Evolutionary conservation across 2,329 filamentous ascomycete genomes (phyloP).

Genomic region (Pseudogymnoascus sp.): DNA sequence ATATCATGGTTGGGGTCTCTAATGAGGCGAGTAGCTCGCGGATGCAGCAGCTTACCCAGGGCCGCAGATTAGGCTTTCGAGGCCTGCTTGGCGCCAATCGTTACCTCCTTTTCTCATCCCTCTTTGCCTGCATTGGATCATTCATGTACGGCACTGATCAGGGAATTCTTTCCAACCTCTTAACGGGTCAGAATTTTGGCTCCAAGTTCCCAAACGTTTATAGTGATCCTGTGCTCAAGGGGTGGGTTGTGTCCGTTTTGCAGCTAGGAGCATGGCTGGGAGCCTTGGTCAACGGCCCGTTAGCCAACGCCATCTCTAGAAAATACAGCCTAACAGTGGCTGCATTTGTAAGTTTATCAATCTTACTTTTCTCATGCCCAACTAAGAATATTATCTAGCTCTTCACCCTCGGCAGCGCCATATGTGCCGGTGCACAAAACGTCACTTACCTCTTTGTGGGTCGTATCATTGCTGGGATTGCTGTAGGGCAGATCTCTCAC

Average conservation of each 20-base stretch:
- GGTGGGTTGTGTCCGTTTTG: slow-evolving; percentile 45
- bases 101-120: not conserved
- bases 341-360: slow-evolving; percentile 4
- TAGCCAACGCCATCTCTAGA: slow-evolving; percentile 43
- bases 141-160: slow-evolving; percentile 38
- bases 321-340: slow-evolving; percentile 17
- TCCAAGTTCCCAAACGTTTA: slow-evolving; percentile 32
- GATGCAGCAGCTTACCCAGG: slow-evolving; percentile 8
- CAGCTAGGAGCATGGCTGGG: slow-evolving; percentile 68
- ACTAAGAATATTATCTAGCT: slow-evolving; percentile 19
- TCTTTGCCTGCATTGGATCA: slow-evolving; percentile 33
- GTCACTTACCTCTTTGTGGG: slow-evolving; percentile 56
- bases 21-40: slow-evolving; percentile 2
- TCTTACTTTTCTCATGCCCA: slow-evolving; percentile 16
- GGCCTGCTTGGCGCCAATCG: slow-evolving; percentile 1
- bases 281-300: slow-evolving; percentile 56
- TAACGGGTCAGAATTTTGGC: slow-evolving; percentile 36
- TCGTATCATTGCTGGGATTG: slow-evolving; percentile 62
- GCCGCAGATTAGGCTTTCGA: slow-evolving; percentile 3
- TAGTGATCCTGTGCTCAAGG: slow-evolving; percentile 38
- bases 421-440: slow-evolving; percentile 36
- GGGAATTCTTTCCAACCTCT: slow-evolving; percentile 36
- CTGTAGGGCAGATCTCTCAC: slow-evolving; percentile 57
- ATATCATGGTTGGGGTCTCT: not conserved
- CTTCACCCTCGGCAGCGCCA: slow-evolving; percentile 36